Conservation (phyloP, 1,139 yeast genomes). For the Diutina mesorugosa region DNA sequence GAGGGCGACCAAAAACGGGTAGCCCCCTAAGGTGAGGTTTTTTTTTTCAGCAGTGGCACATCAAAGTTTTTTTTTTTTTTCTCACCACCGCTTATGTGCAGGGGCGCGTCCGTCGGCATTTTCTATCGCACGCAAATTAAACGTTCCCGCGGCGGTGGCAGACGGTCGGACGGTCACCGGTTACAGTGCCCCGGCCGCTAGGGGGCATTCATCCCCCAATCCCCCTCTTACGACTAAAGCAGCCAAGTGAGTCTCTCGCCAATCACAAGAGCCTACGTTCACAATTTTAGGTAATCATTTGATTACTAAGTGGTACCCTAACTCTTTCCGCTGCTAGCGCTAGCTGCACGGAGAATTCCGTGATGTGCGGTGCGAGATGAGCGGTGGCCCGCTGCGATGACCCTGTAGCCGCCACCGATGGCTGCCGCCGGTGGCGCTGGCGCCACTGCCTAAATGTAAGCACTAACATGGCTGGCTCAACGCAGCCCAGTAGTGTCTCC, state of each 20-base stretch:
- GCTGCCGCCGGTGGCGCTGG: neutral
- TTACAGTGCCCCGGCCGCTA: neutral
- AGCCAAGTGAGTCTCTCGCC: no score
- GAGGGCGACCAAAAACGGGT: neutral
- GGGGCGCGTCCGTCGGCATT: neutral
- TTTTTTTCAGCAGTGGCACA: no score
- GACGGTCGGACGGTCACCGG: neutral
- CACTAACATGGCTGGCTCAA: constrained; percentile 2
- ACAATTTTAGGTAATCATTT: no score
- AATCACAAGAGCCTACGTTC: no score
- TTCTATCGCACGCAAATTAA: no score
- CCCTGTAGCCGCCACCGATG: neutral
- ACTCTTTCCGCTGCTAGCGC: neutral
- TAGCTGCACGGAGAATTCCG: neutral
- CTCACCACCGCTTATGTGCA: neutral
- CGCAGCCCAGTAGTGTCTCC: constrained; percentile 53
- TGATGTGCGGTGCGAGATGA: neutral
- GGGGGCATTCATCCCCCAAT: neutral
- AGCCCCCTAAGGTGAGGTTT: neutral
- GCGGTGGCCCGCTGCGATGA: neutral
- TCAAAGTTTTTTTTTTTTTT: no score
- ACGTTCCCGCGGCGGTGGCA: neutral
- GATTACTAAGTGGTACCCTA: no score
- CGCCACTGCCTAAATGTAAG: neutral
- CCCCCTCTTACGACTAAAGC: no score